phyloP scores from a whole-genome alignment of 1,284 basidiomycete genomes.

The Fomitopsis palustris region DNA sequence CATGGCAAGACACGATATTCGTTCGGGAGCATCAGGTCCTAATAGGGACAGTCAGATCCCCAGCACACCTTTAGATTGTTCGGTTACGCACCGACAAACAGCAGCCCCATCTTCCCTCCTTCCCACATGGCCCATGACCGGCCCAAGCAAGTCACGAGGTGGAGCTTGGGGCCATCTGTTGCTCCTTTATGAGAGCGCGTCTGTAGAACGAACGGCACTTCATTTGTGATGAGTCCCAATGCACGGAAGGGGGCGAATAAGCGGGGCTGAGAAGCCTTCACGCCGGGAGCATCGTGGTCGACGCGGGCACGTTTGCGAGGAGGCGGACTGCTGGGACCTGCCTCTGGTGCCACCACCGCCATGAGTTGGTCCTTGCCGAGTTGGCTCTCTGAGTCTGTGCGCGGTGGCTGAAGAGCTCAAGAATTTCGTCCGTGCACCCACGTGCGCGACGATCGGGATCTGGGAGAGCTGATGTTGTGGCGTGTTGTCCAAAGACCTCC shows the following conservation, averaged over 20 bases:
- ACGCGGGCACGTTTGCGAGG: constrained; percentile 32
- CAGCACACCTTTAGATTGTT: background rate
- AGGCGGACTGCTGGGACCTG: constrained; percentile 19
- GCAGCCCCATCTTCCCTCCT: constrained; percentile 85
- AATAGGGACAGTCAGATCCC: background rate
- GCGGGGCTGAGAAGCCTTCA: constrained; percentile 30
- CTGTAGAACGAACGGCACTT: constrained; percentile 88
- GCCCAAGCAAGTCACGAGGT: constrained; percentile 88
- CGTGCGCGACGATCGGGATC: background rate
- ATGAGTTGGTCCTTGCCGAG: no score
- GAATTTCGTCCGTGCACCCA: background rate
- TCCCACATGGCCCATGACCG: constrained; percentile 97
- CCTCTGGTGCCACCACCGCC: constrained; percentile 19
- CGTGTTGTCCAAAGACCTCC: constrained; percentile 19
- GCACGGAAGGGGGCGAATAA: constrained; percentile 96
- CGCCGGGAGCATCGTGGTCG: constrained; percentile 24
- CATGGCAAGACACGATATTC: constrained; percentile 77
- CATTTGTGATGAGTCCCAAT: constrained; percentile 89
- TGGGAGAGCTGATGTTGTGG: constrained; percentile 5
- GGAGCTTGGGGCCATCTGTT: constrained; percentile 75
- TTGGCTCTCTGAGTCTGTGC: no score
- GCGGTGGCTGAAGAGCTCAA: constrained; percentile 3
- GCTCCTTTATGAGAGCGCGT: constrained; percentile 86
- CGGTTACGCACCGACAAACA: constrained; percentile 82
- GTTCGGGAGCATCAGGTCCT: constrained; percentile 78